A percentile compares a stretch with the other conserved stretches of the same genome.
Conservation (phyloP, 2,329 filamentous ascomycete genomes). For the Diplodia seriata region DNA sequence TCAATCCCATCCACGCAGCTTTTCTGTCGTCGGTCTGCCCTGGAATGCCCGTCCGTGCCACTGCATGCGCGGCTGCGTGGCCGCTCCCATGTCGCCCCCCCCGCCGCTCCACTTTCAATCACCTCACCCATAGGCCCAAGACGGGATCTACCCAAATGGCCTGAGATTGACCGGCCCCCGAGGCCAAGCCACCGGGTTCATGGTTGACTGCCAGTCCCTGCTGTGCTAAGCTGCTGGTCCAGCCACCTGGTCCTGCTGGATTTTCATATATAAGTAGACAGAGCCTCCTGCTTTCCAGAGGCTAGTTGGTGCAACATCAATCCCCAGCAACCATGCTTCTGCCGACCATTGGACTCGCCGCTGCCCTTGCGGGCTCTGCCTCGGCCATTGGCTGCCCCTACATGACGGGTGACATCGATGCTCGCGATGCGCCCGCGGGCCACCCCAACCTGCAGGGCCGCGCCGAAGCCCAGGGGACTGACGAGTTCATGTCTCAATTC, state of each 20-base stretch:
- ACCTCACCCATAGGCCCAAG: conserved; percentile 31
- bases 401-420: conserved; percentile 42
- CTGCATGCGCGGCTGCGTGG: conserved; percentile 30
- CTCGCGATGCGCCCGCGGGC: conserved; percentile 40
- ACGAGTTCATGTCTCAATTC: conserved; percentile 47
- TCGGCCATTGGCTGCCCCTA: conserved; percentile 42
- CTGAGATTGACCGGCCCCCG: conserved; percentile 32
- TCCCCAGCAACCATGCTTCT: conserved; percentile 25
- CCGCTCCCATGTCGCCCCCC: conserved; percentile 29
- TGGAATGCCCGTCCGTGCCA: conserved; percentile 29
- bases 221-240: conserved; percentile 20
- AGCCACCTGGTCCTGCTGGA: conserved; percentile 18
- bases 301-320: conserved; percentile 11
- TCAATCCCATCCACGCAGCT: conserved; percentile 26
- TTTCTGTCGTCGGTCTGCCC: conserved; percentile 13
- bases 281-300: conserved; percentile 12
- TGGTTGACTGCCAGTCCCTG: conserved; percentile 5
- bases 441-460: conserved; percentile 40
- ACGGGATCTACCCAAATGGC: conserved; percentile 30
- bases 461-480: conserved; percentile 40
- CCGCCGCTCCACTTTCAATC: conserved; percentile 33
- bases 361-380: conserved; percentile 30
- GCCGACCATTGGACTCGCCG: conserved; percentile 30
- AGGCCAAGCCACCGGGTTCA: conserved; percentile 30
- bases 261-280: conserved; percentile 23